Conservation (phyloP, 257 asterid genomes). For the Misopates orontium region DNA sequence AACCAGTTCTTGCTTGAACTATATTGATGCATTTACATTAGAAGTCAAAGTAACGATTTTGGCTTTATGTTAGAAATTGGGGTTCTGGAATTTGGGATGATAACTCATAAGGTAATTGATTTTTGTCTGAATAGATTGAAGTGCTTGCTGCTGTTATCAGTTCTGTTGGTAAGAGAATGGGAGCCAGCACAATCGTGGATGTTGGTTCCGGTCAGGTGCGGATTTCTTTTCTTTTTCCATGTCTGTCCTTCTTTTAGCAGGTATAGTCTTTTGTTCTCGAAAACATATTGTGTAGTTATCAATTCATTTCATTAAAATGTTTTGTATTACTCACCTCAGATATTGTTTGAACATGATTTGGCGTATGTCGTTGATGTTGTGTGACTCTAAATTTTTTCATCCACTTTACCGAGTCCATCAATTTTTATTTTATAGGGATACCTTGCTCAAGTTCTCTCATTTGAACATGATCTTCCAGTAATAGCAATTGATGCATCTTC, state of each 20-base stretch:
- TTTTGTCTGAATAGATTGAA: constrained; percentile 60
- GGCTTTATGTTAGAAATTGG: constrained; percentile 10
- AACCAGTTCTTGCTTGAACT: background rate
- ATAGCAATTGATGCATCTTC: constrained; percentile 90
- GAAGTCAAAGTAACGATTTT: constrained; percentile 21
- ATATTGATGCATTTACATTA: background rate
- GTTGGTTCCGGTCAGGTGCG: constrained; percentile 96
- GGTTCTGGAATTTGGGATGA: constrained; percentile 29
- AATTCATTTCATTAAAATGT: background rate
- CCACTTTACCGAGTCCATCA: constrained; percentile 19
- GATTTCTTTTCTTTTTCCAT: constrained; percentile 13
- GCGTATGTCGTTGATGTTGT: background rate
- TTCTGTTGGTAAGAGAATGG: constrained; percentile 59
- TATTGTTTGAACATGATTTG: background rate
- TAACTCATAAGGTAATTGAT: constrained; percentile 27
- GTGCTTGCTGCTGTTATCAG: constrained; percentile 68
- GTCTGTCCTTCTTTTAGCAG: background rate
- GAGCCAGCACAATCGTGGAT: constrained; percentile 59
- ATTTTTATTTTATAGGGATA: constrained; percentile 59
- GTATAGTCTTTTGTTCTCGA: background rate
- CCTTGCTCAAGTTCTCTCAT: constrained; percentile 93
- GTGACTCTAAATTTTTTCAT: background rate
- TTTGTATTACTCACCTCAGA: background rate
- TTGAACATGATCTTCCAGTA: constrained; percentile 73
- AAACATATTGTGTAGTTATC: background rate